Conservation (phyloP, 1,139 yeast species). For the Yamadazyma atmosphaerica region DNA sequence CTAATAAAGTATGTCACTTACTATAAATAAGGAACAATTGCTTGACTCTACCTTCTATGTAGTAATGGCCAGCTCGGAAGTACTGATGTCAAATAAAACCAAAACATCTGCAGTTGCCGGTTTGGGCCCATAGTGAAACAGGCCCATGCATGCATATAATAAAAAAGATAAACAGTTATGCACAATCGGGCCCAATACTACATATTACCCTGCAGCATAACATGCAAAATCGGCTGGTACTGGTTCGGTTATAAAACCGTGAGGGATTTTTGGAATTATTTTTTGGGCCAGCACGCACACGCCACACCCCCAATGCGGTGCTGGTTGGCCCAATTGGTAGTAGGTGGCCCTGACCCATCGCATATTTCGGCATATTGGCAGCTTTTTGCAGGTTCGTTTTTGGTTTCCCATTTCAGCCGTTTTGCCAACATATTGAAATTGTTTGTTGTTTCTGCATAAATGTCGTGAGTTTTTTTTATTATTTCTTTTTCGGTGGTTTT, state of each 20-base stretch:
- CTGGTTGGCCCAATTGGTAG: neutral
- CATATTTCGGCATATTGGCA: neutral
- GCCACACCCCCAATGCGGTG: no score
- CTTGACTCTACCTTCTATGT: neutral
- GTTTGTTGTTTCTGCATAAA: constrained; percentile 3
- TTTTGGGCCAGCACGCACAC: no score
- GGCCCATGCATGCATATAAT: neutral
- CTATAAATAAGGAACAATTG: neutral
- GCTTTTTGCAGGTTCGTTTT: neutral
- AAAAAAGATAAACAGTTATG: neutral
- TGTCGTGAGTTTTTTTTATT: constrained; percentile 1
- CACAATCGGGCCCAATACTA: neutral
- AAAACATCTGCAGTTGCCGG: neutral
- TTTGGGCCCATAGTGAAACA: neutral
- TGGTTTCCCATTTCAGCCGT: constrained; percentile 19
- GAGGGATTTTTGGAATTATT: constrained; percentile 1
- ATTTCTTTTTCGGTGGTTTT: neutral
- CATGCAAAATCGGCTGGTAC: neutral
- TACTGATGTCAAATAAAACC: neutral
- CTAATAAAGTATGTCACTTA: neutral
- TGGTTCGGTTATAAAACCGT: neutral
- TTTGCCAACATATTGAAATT: constrained; percentile 12
- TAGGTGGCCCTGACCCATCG: neutral
- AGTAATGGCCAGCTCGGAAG: neutral
- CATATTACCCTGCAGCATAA: constrained; percentile 1